These are phyloP conservation scores for Hypoxylon sp. DNA, from an alignment of 2,329 filamentous ascomycete species.

Conservation along the genomic window DNA sequence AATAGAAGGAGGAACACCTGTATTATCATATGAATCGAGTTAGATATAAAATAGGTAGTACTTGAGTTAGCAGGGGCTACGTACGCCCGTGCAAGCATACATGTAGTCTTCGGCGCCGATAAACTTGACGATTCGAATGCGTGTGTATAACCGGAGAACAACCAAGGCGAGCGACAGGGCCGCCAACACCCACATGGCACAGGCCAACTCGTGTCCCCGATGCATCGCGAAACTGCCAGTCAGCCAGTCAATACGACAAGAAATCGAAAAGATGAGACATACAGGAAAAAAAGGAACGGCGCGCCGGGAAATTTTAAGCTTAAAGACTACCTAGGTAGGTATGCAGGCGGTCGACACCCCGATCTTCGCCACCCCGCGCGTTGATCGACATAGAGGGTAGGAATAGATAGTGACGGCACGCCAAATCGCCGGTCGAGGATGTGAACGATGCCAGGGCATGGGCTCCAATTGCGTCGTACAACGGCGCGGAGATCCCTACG, in stretches of 20 bases:
- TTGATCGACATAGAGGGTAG: conserved; percentile 21
- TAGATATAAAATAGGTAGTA: not conserved
- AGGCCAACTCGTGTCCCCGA: conserved; percentile 50
- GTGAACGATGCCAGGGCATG: conserved; percentile 29
- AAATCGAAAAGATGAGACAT: conserved; percentile 29
- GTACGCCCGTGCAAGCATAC: conserved; percentile 53
- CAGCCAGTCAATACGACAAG: conserved; percentile 11
- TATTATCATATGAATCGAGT: not conserved
- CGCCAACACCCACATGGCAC: conserved; percentile 55
- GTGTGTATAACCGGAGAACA: conserved; percentile 47
- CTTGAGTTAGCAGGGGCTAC: conserved; percentile 4
- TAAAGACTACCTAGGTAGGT: not conserved
- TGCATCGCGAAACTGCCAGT: conserved; percentile 48
- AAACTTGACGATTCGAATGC: conserved; percentile 54
- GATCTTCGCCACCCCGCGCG: conserved; percentile 11
- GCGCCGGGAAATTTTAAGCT: conserved; percentile 22
- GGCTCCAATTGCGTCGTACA: conserved; percentile 31
- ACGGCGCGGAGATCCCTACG: conserved; percentile 4
- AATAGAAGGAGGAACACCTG: conserved; percentile 53
- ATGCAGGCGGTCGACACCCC: not conserved
- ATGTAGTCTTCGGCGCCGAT: conserved; percentile 56
- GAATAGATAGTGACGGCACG: conserved; percentile 24
- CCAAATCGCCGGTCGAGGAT: conserved; percentile 25
- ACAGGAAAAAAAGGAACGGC: conserved; percentile 10
- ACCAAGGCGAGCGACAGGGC: conserved; percentile 49